Evolutionary conservation across 495 filamentous ascomycete genomes (phyloP), one percentile per base, ranked within the genome.

Genomic region (Penicillium dipodomyicola): DNA sequence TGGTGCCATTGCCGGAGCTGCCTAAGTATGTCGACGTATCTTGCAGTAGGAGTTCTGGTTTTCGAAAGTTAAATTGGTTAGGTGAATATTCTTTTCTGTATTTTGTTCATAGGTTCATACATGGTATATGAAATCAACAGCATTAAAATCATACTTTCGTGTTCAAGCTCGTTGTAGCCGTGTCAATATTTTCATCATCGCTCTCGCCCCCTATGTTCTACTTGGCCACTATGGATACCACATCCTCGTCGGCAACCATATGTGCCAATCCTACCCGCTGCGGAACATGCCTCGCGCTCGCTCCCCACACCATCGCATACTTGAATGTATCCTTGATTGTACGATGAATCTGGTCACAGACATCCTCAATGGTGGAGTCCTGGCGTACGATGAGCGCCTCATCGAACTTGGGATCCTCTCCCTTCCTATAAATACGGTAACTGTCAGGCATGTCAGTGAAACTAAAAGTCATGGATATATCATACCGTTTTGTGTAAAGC

Each of bases 261-360:
- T 99, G 95, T 9, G 82, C 78, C 67, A 99, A 72, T 3, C 95
- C 95, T 30, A 97, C 93, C 43, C 95, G 81, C 74, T 99, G 95
- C 14, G 95, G 94, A 14, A 96, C 80, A 81, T 99, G 95, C 62
- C 91, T 80, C 20, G 94, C 94, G 73, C 92, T 97, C 11, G 90
- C 91, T 20, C 95, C 95, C 95, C 95, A 99, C 3, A 99, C 95
- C 64, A 97, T 71, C 2, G 95, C 95, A 76, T 97, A 97, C 77
- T 97, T 99, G 78, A 97, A 99, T 3, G 91, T 96, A 44, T 99
- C 95, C 81, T 97, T 97, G 56, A 99, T 76, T 27, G 87, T 92
- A 33, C 95, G 82, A 75, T 99, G 95, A 52, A 99, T 87, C 64
- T 91, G 86, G 68, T 99, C 92, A 72, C 95, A 99, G 1, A 97